These are phyloP conservation scores for Colletotrichum filicis DNA, from an alignment of 2,329 filamentous ascomycete genomes.

Conservation along the genomic window DNA sequence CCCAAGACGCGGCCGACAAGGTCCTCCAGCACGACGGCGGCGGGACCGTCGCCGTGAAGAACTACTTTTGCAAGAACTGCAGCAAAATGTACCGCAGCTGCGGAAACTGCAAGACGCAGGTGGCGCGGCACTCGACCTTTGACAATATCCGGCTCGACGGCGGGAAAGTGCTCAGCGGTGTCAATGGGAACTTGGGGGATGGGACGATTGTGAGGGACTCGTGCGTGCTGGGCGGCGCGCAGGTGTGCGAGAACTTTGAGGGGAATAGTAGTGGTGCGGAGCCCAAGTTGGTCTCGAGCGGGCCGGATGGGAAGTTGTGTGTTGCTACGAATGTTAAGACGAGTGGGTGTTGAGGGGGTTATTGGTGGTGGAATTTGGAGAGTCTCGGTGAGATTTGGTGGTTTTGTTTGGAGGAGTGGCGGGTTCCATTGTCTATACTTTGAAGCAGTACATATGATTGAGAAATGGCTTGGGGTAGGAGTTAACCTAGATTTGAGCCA, in stretches of 20 bases:
- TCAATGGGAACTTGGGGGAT: constrained; percentile 51
- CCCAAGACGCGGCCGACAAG: constrained; percentile 31
- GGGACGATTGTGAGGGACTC: constrained; percentile 29
- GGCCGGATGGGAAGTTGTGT: constrained; percentile 33
- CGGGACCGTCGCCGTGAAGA: constrained; percentile 43
- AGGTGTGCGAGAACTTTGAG: constrained; percentile 30
- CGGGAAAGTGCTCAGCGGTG: constrained; percentile 52
- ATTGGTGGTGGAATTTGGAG: background rate
- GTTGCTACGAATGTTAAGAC: constrained; percentile 24
- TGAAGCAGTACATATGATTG: background rate
- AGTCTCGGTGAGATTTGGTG: background rate
- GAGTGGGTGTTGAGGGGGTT: constrained; percentile 15
- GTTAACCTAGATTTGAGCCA: background rate
- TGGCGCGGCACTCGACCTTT: constrained; percentile 54
- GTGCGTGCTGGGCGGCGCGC: constrained; percentile 34
- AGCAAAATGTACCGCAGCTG: constrained; percentile 60
- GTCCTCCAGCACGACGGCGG: constrained; percentile 34
- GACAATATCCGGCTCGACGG: constrained; percentile 54
- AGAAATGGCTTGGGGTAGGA: background rate
- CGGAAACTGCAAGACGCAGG: constrained; percentile 57
- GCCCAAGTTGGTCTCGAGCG: constrained; percentile 24
- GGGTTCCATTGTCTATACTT: background rate
- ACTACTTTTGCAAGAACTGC: constrained; percentile 55
- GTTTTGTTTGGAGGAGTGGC: too few species aligned
- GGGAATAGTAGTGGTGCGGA: constrained; percentile 25